Evolutionary conservation across 805 yeast species (phyloP), one percentile per base, ranked within the genome.

Genomic region (Zygotorulaspora chibaensis): DNA sequence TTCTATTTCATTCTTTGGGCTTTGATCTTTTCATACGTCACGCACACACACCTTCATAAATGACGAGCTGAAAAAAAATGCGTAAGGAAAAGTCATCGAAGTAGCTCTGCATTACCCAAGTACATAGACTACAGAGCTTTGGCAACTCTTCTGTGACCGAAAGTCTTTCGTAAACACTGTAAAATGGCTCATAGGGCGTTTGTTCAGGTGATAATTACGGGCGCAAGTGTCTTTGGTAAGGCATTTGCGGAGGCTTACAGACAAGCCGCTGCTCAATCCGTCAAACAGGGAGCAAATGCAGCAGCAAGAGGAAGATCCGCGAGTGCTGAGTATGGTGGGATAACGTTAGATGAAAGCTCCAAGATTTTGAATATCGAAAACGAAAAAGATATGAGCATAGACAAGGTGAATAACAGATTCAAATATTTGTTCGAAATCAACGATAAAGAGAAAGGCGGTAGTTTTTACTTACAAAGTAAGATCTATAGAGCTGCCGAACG

Each of bases 211-310:
- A 76, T 89, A 40, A 79, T 90, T 60, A 90, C 98, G 8, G 98
- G 98, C 46, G 95, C 97, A 3, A 83, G 87, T 56, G 98, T 91
- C 26, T 89, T 93, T 62, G 97, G 98, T 46, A 80, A 87, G 57
- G 99, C 99, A 0, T 93, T 93, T 65, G 76, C 88, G n/a, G 96
- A 89, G 65, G 98, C 99, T 0, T 93, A 91, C 74, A 85, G 83
- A 60, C 98, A 93, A 70, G 95, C 96, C 1, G 96, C 98, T 13
- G 87, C 91, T 42, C 90, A 90, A 44, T 81, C 95, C n/a, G 88
- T 91, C 2, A 77, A 87, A 25, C 80, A 80, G 55, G 73, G 84
- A 16, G 76, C 81, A 6, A 69, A 73, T 35, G 63, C 65, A 17
- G 63, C 65, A 20, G 75, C 77, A 3, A 67, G 72, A 62, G 66